Percentiles rank a stretch among this genome's conserved stretches.
phyloP scores from a whole-genome alignment of 2,329 filamentous ascomycete species.

The Claviceps sorghi region DNA sequence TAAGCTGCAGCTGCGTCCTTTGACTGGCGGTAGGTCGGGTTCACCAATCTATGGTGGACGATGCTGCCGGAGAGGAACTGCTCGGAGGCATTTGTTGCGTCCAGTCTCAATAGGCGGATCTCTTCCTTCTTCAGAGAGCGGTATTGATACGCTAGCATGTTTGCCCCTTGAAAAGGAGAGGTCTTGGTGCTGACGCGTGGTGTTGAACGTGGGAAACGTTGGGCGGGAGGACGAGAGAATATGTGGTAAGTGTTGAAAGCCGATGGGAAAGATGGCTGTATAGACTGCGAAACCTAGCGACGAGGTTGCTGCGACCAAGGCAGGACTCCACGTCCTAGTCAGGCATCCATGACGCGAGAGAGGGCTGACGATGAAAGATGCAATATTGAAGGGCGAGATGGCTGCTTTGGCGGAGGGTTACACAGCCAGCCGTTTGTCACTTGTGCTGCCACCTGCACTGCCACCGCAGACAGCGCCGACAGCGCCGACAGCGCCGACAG shows the following conservation, averaged over 20 bases:
- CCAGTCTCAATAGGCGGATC: constrained; percentile 6
- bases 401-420: neutral
- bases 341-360: neutral
- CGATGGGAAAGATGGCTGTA: neutral
- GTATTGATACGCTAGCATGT: constrained; percentile 4
- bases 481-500: no score
- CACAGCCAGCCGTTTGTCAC: neutral
- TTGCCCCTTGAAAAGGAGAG: no score
- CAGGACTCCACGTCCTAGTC: neutral
- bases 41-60: constrained; percentile 3
- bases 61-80: constrained; percentile 3
- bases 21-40: neutral
- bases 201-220: neutral
- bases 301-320: neutral
- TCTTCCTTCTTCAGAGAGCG: constrained; percentile 1
- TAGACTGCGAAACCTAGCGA: neutral
- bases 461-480: no score
- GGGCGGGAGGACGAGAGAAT: no score
- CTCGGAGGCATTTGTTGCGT: neutral
- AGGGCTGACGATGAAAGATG: neutral
- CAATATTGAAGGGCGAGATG: no score
- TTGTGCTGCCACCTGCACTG: no score
- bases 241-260: neutral
- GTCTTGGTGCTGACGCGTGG: neutral
- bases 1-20: neutral